Conservation (phyloP, 495 filamentous ascomycete species). For the Penicillium paxilli region DNA sequence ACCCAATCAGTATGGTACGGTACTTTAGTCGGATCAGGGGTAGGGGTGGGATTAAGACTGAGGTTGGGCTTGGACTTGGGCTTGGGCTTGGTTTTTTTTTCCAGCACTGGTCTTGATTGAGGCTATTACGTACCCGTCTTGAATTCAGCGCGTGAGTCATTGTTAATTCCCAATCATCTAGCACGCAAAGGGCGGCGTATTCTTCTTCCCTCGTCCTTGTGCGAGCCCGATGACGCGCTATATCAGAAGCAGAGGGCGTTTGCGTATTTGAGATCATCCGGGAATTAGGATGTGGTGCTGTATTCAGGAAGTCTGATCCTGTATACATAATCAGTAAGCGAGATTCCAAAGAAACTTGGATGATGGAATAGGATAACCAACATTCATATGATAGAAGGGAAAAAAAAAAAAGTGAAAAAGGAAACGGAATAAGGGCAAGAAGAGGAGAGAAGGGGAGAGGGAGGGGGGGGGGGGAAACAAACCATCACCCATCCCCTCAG, state of each 20-base stretch:
- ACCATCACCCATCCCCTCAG: constrained; percentile 10
- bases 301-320: not conserved
- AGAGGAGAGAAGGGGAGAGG: too few relatives aligned
- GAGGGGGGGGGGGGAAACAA: too few relatives aligned
- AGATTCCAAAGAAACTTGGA: not conserved
- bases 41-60: too few relatives aligned
- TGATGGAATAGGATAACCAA: too few relatives aligned
- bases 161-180: constrained; percentile 37
- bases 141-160: constrained; percentile 35
- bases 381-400: too few relatives aligned
- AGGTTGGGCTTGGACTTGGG: too few relatives aligned
- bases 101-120: too few relatives aligned
- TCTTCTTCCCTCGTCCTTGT: constrained; percentile 35
- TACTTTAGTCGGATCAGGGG: too few relatives aligned
- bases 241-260: not conserved
- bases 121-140: constrained; percentile 34
- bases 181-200: constrained; percentile 35
- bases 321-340: not conserved
- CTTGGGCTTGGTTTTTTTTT: too few relatives aligned
- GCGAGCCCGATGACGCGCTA: not conserved
- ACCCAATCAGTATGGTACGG: not conserved
- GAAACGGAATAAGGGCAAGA: too few relatives aligned
- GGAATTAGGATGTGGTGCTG: not conserved
- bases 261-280: not conserved
- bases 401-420: too few relatives aligned